These are phyloP conservation scores for Triticum aestivum DNA, from an alignment of 176 grass and related monocot genomes.

Conservation along the genomic window DNA sequence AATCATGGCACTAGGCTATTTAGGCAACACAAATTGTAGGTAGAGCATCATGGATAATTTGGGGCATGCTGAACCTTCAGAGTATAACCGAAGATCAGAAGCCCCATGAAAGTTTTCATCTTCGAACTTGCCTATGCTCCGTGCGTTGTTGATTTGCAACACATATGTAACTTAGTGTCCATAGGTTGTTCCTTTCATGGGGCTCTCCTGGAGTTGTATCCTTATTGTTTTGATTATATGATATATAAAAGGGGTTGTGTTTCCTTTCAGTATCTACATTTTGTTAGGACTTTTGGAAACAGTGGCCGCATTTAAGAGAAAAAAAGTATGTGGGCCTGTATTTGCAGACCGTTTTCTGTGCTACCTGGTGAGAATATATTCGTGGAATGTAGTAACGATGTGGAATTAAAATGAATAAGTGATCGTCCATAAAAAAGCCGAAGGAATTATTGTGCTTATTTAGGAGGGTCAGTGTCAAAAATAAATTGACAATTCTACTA, in stretches of 20 bases:
- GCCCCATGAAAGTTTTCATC: conserved; percentile 37
- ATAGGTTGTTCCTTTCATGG: conserved; percentile 33
- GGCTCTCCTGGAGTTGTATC: conserved; percentile 25
- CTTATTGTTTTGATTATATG: conserved; percentile 17
- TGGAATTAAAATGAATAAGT: not conserved
- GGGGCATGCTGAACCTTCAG: conserved; percentile 18
- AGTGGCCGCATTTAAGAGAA: not conserved
- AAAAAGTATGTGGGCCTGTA: not conserved
- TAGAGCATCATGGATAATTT: conserved; percentile 25
- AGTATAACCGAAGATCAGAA: conserved; percentile 18
- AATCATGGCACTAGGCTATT: conserved; percentile 28
- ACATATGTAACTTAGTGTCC: conserved; percentile 35
- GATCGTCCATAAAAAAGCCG: not conserved
- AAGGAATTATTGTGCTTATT: not conserved
- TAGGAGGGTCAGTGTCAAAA: not conserved
- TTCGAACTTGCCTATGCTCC: conserved; percentile 24
- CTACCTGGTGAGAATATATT: not conserved
- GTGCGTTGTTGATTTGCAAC: conserved; percentile 40
- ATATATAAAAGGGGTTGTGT: not conserved
- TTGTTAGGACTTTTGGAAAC: not conserved
- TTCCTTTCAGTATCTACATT: not conserved
- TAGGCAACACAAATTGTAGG: conserved; percentile 32
- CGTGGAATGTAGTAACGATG: not conserved
- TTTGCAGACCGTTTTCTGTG: not conserved
- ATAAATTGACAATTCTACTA: not conserved